These are phyloP conservation scores for Penicillium concentricum DNA, from an alignment of 2,329 filamentous ascomycete genomes.

Conservation along the genomic window DNA sequence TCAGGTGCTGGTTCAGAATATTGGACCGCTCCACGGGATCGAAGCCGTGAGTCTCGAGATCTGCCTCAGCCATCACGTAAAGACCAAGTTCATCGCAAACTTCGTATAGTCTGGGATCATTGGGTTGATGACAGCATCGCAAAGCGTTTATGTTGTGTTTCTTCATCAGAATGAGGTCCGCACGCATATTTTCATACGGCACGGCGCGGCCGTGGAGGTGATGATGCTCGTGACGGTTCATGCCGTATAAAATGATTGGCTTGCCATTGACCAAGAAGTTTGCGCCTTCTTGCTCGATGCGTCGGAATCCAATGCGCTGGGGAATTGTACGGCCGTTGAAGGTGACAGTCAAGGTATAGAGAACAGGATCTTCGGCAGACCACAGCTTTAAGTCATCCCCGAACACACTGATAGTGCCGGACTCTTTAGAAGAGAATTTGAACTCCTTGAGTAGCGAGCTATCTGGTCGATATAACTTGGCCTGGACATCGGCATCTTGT, in stretches of 20 bases:
- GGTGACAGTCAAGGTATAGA: slow-evolving; percentile 56
- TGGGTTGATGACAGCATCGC: slow-evolving; percentile 67
- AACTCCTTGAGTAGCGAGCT: neutral
- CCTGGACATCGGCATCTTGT: slow-evolving; percentile 47
- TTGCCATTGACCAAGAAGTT: slow-evolving; percentile 63
- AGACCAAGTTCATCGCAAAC: slow-evolving; percentile 38
- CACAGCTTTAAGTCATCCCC: slow-evolving; percentile 62
- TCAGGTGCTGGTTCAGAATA: slow-evolving; percentile 60
- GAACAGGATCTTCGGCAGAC: slow-evolving; percentile 65
- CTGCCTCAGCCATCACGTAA: slow-evolving; percentile 40
- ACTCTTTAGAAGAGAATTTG: neutral
- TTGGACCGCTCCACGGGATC: slow-evolving; percentile 48
- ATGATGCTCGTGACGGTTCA: slow-evolving; percentile 71
- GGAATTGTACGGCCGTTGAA: slow-evolving; percentile 31
- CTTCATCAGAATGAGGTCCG: slow-evolving; percentile 68
- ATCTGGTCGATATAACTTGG: neutral
- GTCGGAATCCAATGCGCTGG: slow-evolving; percentile 63
- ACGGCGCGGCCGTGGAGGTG: slow-evolving; percentile 62
- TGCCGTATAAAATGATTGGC: slow-evolving; percentile 61
- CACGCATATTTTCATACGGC: slow-evolving; percentile 59
- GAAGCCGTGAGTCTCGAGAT: slow-evolving; percentile 40
- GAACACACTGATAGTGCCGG: slow-evolving; percentile 1
- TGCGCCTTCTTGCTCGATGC: slow-evolving; percentile 55
- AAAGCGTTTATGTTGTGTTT: slow-evolving; percentile 69
- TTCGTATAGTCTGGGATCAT: slow-evolving; percentile 41